Percentiles rank a stretch among this genome's conserved stretches.
These are phyloP conservation scores for Colletotrichum costaricense DNA, from an alignment of 2,329 filamentous ascomycete genomes.

Conservation along the genomic window DNA sequence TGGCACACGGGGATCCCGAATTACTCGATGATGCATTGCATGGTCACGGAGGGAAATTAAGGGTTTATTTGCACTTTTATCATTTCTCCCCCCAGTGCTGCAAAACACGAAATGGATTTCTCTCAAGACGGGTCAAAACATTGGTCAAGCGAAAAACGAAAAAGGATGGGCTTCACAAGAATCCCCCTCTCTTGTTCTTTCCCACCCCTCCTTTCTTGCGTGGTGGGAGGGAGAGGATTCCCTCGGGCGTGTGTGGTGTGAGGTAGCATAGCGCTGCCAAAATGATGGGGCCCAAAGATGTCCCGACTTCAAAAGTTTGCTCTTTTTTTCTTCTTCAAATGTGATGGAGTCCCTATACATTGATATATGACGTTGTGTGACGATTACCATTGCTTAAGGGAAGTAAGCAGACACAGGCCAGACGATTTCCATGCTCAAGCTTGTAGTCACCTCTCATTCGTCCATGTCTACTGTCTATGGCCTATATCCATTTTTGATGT, in stretches of 20 bases:
- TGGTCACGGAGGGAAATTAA: conserved; percentile 37
- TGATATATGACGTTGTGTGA: neutral
- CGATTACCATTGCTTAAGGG: too few relatives aligned
- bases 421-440: neutral
- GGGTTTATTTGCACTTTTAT: conserved; percentile 35
- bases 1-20: conserved; percentile 36
- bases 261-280: conserved; percentile 35
- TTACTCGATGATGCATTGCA: conserved; percentile 37
- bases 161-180: conserved; percentile 28
- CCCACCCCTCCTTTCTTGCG: conserved; percentile 4
- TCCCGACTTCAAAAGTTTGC: conserved; percentile 27
- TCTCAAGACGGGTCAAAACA: conserved; percentile 32
- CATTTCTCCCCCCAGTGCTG: conserved; percentile 31
- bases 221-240: conserved; percentile 23
- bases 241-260: conserved; percentile 28
- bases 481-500: neutral
- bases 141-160: conserved; percentile 32
- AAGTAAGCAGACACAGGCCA: too few relatives aligned
- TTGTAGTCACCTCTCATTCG: neutral
- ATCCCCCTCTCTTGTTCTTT: conserved; percentile 21
- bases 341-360: neutral
- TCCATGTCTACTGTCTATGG: neutral
- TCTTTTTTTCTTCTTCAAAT: neutral
- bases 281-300: conserved; percentile 35
- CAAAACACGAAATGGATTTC: conserved; percentile 36